Percentiles rank a stretch among this genome's conserved stretches.
phyloP scores from a whole-genome alignment of 78 protist genomes.

The Speleostelium caveatum region DNA sequence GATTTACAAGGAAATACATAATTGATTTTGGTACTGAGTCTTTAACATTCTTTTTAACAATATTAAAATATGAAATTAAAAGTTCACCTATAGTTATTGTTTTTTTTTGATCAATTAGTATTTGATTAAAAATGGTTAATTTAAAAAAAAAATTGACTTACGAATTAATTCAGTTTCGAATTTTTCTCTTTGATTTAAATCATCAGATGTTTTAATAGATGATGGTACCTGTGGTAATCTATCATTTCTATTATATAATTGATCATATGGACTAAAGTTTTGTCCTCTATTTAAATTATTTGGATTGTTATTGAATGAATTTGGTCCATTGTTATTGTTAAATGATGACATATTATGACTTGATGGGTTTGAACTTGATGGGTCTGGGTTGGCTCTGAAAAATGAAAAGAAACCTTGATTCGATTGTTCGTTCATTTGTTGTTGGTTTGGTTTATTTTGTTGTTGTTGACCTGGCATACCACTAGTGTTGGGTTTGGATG shows the following conservation, averaged over 20 bases:
- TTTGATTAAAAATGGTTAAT: no score
- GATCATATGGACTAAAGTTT: slow-evolving; percentile 25
- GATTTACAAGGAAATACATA: slow-evolving; percentile 95
- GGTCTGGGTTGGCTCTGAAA: slow-evolving; percentile 14
- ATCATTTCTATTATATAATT: slow-evolving; percentile 8
- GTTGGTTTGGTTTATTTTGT: not conserved
- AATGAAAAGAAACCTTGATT: slow-evolving; percentile 22
- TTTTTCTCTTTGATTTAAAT: slow-evolving; percentile 19
- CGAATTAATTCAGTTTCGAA: slow-evolving; percentile 85
- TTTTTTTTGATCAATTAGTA: not conserved
- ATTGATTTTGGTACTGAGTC: slow-evolving; percentile 96
- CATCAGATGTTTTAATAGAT: slow-evolving; percentile 57
- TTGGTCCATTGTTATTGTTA: not conserved
- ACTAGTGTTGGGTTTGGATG: not conserved
- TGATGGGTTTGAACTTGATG: not conserved
- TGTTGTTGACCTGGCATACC: not conserved
- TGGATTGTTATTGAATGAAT: not conserved
- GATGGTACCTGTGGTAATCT: slow-evolving; percentile 67
- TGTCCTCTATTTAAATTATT: not conserved
- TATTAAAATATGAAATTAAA: slow-evolving; percentile 86
- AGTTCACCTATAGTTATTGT: slow-evolving; percentile 59
- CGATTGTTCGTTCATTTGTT: not conserved
- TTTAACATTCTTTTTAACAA: slow-evolving; percentile 90
- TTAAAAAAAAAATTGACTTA: no score
- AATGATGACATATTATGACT: not conserved